These are phyloP conservation scores for Halophytophthora polymorphica DNA, from an alignment of 352 stramenopile species.

Conservation along the genomic window DNA sequence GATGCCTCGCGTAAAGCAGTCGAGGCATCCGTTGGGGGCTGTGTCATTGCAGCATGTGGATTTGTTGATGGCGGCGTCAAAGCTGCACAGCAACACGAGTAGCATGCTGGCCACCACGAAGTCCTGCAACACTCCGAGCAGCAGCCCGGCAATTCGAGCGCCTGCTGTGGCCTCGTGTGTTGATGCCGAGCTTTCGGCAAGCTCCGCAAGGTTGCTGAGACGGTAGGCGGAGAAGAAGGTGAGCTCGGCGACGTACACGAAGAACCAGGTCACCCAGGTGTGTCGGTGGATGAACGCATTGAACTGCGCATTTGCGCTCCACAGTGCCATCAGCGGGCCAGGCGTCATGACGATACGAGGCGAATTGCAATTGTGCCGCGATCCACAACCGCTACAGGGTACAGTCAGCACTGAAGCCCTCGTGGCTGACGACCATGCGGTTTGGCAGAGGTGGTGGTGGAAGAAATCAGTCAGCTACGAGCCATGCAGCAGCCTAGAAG, in stretches of 20 bases:
- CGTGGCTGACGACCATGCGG: too few relatives aligned
- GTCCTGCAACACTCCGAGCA: constrained; percentile 24
- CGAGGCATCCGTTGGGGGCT: constrained; percentile 23
- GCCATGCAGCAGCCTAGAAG: too few relatives aligned
- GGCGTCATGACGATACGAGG: constrained; percentile 7
- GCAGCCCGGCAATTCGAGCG: constrained; percentile 5
- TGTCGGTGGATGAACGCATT: constrained; percentile 19
- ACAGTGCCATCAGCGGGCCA: constrained; percentile 5
- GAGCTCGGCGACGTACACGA: constrained; percentile 18
- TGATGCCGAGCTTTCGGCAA: constrained; percentile 4
- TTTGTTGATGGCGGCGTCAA: constrained; percentile 25
- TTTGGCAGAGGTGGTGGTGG: too few relatives aligned
- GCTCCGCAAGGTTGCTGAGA: constrained; percentile 16
- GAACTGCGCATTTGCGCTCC: constrained; percentile 14
- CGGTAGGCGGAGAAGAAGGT: constrained; percentile 23
- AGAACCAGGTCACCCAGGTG: constrained; percentile 18
- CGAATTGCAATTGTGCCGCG: constrained; percentile 3
- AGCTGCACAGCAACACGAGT: constrained; percentile 8
- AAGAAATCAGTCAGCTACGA: too few relatives aligned
- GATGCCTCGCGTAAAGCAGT: constrained; percentile 28
- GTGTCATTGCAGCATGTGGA: constrained; percentile 26
- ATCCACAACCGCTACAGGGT: not conserved
- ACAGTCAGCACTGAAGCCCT: too few relatives aligned
- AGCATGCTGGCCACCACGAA: constrained; percentile 26
- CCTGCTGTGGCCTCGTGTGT: constrained; percentile 10